A percentile compares a stretch with the other conserved stretches of the same genome.
phyloP scores from a whole-genome alignment of 768 basidiomycete species.

The Trichaptum fuscoviolaceum region DNA sequence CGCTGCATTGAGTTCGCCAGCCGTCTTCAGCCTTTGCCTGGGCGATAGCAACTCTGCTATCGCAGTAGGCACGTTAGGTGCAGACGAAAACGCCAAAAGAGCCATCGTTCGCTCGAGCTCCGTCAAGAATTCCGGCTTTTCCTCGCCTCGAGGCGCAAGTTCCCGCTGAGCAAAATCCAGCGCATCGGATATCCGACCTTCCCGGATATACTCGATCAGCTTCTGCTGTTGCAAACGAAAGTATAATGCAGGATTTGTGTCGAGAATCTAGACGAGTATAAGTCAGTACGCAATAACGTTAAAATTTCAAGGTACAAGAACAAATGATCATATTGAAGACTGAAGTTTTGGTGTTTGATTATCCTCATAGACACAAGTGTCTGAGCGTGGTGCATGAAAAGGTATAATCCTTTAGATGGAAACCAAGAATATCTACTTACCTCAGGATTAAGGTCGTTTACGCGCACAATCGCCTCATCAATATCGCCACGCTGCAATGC shows the following conservation, averaged over 20 bases:
- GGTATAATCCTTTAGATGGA: slow-evolving; percentile 69
- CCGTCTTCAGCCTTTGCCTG: slow-evolving; percentile 89
- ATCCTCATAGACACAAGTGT: slow-evolving; percentile 82
- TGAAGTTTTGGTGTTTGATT: slow-evolving; percentile 78
- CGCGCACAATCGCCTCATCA: slow-evolving; percentile 89
- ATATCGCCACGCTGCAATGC: slow-evolving; percentile 93
- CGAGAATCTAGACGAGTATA: slow-evolving; percentile 69
- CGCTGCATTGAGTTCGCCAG: slow-evolving; percentile 91
- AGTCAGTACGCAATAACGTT: slow-evolving; percentile 9
- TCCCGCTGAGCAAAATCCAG: slow-evolving; percentile 90
- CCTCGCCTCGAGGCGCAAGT: slow-evolving; percentile 90
- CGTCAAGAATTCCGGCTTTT: slow-evolving; percentile 86
- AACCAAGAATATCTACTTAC: slow-evolving; percentile 44
- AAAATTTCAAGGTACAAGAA: slow-evolving; percentile 13
- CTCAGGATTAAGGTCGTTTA: slow-evolving; percentile 96
- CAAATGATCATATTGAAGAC: slow-evolving; percentile 89
- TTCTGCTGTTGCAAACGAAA: slow-evolving; percentile 96
- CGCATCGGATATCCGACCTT: slow-evolving; percentile 72
- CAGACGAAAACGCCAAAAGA: slow-evolving; percentile 74
- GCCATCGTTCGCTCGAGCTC: slow-evolving; percentile 97
- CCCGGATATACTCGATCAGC: slow-evolving; percentile 90
- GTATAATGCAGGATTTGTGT: slow-evolving; percentile 88
- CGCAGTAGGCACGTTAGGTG: slow-evolving; percentile 50
- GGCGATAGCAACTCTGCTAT: slow-evolving; percentile 81
- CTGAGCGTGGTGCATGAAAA: slow-evolving; percentile 99